Conservation (phyloP, 352 stramenopile genomes). For the Sclerospora graminicola region DNA sequence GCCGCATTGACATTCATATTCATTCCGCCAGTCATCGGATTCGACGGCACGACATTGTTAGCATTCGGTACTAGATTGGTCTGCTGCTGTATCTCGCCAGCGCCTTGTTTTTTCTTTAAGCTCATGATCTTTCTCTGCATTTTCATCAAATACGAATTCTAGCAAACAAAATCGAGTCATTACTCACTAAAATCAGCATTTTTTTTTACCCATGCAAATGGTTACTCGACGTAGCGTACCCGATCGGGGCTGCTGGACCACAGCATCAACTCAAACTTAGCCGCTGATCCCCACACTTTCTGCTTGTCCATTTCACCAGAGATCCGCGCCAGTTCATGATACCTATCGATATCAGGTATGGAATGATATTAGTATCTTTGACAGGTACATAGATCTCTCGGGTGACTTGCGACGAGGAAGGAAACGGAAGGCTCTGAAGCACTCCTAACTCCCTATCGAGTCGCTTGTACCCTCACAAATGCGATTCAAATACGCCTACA, state of each 20-base stretch:
- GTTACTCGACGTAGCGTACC: conserved; percentile 13
- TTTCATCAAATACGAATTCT: conserved; percentile 76
- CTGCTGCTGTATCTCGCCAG: conserved; percentile 18
- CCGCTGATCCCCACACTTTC: conserved; percentile 75
- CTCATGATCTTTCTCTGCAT: conserved; percentile 80
- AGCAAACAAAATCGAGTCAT: background rate
- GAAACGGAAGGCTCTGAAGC: too few species aligned
- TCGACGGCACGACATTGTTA: conserved; percentile 20
- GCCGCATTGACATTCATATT: conserved; percentile 17
- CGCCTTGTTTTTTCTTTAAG: conserved; percentile 58
- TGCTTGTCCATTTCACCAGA: conserved; percentile 74
- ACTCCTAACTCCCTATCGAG: too few species aligned
- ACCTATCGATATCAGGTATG: conserved; percentile 26
- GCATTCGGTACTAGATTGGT: conserved; percentile 22
- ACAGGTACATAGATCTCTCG: too few species aligned
- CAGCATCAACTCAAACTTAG: conserved; percentile 83
- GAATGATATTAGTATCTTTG: background rate
- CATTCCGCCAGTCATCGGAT: conserved; percentile 20
- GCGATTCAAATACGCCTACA: too few species aligned
- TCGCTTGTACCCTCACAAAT: too few species aligned
- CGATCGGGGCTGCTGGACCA: conserved; percentile 68
- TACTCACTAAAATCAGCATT: conserved; percentile 1
- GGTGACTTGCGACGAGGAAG: too few species aligned
- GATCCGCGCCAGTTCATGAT: conserved; percentile 77
- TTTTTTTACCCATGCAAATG: background rate